These are phyloP conservation scores for Coelastrella sp. DNA, from an alignment of 139 green algal species.

Conservation along the genomic window DNA sequence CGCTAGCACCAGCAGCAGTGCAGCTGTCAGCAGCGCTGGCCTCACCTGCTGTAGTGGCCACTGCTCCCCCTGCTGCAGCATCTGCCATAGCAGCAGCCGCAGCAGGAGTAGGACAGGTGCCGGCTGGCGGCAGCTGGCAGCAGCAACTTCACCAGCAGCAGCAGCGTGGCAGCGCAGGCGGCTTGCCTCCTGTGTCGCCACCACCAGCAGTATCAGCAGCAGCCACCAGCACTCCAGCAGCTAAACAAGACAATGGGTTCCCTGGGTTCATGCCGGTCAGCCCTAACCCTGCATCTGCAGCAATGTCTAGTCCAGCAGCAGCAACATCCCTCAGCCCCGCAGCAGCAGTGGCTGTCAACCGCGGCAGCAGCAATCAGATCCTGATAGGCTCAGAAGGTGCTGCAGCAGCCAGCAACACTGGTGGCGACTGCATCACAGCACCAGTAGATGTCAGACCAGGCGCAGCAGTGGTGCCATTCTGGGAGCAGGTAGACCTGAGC, in stretches of 20 bases:
- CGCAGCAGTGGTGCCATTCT: constrained; percentile 62
- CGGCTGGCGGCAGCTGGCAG: neutral
- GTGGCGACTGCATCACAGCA: constrained; percentile 56
- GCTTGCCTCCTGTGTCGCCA: constrained; percentile 2
- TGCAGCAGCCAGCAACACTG: neutral
- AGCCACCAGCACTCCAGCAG: constrained; percentile 5
- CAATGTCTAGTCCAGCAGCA: neutral
- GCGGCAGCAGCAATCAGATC: constrained; percentile 10
- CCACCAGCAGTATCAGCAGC: neutral
- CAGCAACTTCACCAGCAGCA: constrained; percentile 37
- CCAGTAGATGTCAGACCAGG: constrained; percentile 58
- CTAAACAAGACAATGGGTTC: neutral
- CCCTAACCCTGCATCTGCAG: neutral
- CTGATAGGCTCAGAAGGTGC: neutral
- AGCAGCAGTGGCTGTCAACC: neutral
- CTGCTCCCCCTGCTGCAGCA: neutral
- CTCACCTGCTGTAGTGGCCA: neutral
- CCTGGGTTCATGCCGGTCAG: constrained; percentile 35
- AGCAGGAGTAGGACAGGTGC: neutral
- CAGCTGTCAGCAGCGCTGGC: constrained; percentile 16
- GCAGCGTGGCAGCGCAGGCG: neutral
- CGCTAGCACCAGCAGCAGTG: constrained; percentile 2
- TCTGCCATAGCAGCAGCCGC: neutral
- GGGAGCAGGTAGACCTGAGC: constrained; percentile 63
- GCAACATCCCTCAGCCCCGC: neutral